A percentile compares a stretch with the other conserved stretches of the same genome.
phyloP scores from a whole-genome alignment of 2,329 filamentous ascomycete genomes.

The Verticillium albo-atrum region DNA sequence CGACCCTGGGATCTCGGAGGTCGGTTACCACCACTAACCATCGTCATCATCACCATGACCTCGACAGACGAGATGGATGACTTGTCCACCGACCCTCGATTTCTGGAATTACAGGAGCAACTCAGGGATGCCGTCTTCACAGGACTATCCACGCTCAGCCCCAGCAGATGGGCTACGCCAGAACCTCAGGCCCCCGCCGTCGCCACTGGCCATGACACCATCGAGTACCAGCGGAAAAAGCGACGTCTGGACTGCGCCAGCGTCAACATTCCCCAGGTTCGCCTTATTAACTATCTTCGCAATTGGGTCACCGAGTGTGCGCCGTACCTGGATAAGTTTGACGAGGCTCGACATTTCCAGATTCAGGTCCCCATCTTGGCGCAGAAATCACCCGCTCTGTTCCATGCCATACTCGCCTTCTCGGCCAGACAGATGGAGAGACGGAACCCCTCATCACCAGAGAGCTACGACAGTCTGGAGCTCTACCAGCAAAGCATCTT shows the following conservation, averaged over 20 bases:
- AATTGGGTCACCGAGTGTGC: constrained; percentile 50
- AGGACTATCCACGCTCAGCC: constrained; percentile 18
- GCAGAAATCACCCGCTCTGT: constrained; percentile 35
- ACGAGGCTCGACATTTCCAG: constrained; percentile 46
- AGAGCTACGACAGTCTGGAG: constrained; percentile 45
- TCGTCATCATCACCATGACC: not conserved
- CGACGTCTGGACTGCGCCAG: constrained; percentile 20
- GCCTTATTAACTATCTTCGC: constrained; percentile 29
- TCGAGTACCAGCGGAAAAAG: not conserved
- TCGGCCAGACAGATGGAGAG: constrained; percentile 41
- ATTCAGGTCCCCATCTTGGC: constrained; percentile 45
- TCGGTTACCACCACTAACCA: not conserved
- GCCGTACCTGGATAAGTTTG: constrained; percentile 49
- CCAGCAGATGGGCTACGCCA: constrained; percentile 22
- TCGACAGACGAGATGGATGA: constrained; percentile 23
- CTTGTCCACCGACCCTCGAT: constrained; percentile 31
- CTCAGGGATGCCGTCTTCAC: constrained; percentile 36
- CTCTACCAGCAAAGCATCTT: constrained; percentile 49
- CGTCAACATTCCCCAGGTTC: constrained; percentile 20
- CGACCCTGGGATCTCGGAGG: not conserved
- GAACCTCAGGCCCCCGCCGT: constrained; percentile 4
- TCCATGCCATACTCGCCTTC: constrained; percentile 48
- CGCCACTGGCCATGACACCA: not conserved
- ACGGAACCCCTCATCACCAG: constrained; percentile 14
- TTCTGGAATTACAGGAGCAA: constrained; percentile 39